phyloP scores from a whole-genome alignment of 1,284 basidiomycete genomes.

The Apiotrichum laibachii region DNA sequence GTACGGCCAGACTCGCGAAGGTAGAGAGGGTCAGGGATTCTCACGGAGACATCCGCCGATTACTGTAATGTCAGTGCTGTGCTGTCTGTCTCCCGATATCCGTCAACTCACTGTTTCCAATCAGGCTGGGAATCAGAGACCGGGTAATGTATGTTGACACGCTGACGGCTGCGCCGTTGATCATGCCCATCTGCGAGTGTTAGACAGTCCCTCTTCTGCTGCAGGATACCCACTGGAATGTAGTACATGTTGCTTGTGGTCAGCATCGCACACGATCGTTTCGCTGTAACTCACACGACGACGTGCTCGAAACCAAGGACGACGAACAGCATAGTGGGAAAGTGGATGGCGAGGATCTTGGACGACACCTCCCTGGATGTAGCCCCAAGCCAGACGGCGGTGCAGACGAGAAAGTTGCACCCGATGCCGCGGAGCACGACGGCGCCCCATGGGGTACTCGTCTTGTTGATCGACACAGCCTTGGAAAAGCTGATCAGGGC shows the following conservation, averaged over 20 bases:
- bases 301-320: conserved; percentile 47
- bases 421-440: conserved; percentile 47
- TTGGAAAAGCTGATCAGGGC: conserved; percentile 22
- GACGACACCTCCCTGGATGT: conserved; percentile 38
- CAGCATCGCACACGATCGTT: background rate
- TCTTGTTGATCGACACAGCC: conserved; percentile 27
- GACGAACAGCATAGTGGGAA: conserved; percentile 49
- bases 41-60: conserved; percentile 17
- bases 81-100: too few species aligned
- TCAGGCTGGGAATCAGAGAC: conserved; percentile 28
- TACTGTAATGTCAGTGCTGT: too few species aligned
- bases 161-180: conserved; percentile 31
- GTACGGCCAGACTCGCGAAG: background rate
- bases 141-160: conserved; percentile 24
- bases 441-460: conserved; percentile 24
- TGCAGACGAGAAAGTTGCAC: conserved; percentile 49
- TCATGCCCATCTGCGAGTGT: conserved; percentile 29
- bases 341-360: conserved; percentile 44
- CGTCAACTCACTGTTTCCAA: conserved; percentile 24
- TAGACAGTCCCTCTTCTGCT: too few species aligned
- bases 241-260: conserved; percentile 38
- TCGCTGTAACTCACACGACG: conserved; percentile 28
- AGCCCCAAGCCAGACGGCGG: conserved; percentile 44
- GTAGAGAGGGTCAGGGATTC: background rate
- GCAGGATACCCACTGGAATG: conserved; percentile 23